Conservation (phyloP, 2,329 filamentous ascomycete genomes). For the Aspergillus sojae region DNA sequence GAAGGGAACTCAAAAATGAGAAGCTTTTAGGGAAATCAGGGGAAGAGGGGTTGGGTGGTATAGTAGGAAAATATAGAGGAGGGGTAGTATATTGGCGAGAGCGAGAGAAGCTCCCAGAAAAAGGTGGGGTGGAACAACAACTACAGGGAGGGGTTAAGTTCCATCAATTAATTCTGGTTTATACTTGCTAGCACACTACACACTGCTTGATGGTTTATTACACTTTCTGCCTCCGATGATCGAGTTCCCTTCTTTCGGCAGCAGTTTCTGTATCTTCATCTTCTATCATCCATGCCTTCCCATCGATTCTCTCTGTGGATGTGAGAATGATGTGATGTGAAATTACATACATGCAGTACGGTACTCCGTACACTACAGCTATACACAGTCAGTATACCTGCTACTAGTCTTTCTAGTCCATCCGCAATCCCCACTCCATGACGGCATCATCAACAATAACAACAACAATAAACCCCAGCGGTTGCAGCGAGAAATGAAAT, state of each 20-base stretch:
- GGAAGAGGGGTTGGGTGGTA: neutral
- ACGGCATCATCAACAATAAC: neutral
- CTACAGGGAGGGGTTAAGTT: conserved; percentile 5
- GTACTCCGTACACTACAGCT: too few species aligned
- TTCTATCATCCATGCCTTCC: neutral
- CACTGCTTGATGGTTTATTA: neutral
- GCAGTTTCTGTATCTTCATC: neutral
- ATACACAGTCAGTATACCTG: neutral
- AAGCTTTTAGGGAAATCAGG: neutral
- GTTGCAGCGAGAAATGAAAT: neutral
- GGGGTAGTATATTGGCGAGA: neutral
- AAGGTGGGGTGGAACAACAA: conserved; percentile 13
- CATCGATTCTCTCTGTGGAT: neutral
- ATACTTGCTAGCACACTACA: neutral
- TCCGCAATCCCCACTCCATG: conserved; percentile 2
- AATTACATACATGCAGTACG: neutral
- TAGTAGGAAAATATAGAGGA: conserved; percentile 7
- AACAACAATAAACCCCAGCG: neutral
- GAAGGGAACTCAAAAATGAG: neutral
- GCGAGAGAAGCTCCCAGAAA: neutral
- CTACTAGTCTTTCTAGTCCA: neutral
- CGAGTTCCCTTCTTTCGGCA: neutral
- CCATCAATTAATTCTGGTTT: neutral
- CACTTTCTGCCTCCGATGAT: neutral
- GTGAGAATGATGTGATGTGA: neutral